Evolutionary conservation across 179 eudicot species (phyloP).

Genomic region (Amaranthus tricolor): DNA sequence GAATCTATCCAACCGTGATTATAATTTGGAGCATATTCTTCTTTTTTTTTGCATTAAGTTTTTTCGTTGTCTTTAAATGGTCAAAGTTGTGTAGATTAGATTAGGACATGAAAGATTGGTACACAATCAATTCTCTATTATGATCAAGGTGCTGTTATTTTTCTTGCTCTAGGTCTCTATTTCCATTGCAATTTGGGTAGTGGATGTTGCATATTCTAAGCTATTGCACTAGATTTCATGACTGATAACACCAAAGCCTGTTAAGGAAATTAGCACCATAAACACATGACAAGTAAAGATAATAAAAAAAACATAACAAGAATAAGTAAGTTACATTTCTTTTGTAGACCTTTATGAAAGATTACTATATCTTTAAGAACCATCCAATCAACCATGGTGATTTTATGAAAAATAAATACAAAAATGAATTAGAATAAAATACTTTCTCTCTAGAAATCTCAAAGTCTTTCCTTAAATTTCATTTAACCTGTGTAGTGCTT

Average conservation of each 20-base stretch:
- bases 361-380: no score
- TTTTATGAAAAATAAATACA: no score
- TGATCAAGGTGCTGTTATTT: background rate
- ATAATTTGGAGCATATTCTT: background rate
- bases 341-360: no score
- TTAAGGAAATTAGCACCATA: background rate
- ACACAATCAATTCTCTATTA: background rate
- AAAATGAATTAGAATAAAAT: no score
- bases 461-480: no score
- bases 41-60: background rate
- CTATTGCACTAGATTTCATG: background rate
- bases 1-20: background rate
- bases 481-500: no score
- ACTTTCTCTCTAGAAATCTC: no score
- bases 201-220: background rate
- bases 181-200: background rate
- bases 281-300: no score
- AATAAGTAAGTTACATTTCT: no score
- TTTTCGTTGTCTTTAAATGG: background rate
- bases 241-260: background rate
- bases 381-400: no score
- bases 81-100: background rate
- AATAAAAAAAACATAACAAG: no score
- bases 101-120: conserved; percentile 1
- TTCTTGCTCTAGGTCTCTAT: background rate